A percentile compares a stretch with the other conserved stretches of the same genome.
Evolutionary conservation across 768 basidiomycete genomes (phyloP).

Genomic region (Termitomyces sp.): DNA sequence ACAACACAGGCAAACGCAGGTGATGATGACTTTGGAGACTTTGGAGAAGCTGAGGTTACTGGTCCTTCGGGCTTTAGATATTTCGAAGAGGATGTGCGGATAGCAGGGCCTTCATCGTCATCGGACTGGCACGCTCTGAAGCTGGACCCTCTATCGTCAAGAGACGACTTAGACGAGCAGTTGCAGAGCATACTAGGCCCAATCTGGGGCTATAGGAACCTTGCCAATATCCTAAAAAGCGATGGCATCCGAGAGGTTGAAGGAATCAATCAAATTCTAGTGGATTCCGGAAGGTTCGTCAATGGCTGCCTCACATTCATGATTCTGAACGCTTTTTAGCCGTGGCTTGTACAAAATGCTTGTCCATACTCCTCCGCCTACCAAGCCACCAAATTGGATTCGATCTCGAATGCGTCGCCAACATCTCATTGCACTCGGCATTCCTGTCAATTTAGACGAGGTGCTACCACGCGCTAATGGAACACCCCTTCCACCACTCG

Average conservation of each 20-base stretch:
- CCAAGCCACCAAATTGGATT: constrained; percentile 90
- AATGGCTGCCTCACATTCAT: constrained; percentile 1
- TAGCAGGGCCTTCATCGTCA: constrained; percentile 36
- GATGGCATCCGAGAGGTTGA: constrained; percentile 76
- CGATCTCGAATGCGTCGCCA: constrained; percentile 87
- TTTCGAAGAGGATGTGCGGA: constrained; percentile 32
- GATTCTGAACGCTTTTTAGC: constrained; percentile 33
- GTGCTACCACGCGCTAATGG: constrained; percentile 64
- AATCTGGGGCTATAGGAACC: constrained; percentile 52
- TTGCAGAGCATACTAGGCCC: constrained; percentile 62
- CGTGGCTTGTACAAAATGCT: constrained; percentile 74
- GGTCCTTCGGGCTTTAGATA: constrained; percentile 29
- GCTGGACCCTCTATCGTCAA: constrained; percentile 60
- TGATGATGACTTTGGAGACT: constrained; percentile 84
- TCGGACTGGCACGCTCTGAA: constrained; percentile 54
- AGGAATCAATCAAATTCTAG: constrained; percentile 74
- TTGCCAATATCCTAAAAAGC: constrained; percentile 50
- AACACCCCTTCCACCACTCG: constrained; percentile 69
- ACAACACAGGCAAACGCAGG: constrained; percentile 35
- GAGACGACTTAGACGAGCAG: constrained; percentile 50
- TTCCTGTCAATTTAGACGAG: constrained; percentile 94
- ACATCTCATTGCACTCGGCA: constrained; percentile 85
- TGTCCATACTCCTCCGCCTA: constrained; percentile 64
- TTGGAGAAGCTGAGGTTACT: constrained; percentile 54
- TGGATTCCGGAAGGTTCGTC: constrained; percentile 66